Conservation (phyloP, 2,329 filamentous ascomycete species). For the Botrytis fabae region DNA sequence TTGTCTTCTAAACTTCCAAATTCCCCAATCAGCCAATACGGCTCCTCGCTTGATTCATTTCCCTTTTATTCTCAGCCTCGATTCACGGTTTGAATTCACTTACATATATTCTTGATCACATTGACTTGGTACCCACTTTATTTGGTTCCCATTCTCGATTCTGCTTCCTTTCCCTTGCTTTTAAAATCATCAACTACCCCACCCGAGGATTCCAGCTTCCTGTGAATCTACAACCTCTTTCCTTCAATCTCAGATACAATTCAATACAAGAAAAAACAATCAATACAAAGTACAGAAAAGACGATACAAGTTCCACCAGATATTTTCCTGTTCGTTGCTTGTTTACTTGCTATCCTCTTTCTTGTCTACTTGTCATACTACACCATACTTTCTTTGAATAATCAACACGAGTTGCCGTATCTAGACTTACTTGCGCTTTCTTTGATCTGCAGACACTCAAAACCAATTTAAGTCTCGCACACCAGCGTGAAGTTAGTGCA, state of each 20-base stretch:
- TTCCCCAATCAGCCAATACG: background rate
- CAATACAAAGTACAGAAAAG: background rate
- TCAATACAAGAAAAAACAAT: background rate
- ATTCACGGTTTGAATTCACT: conserved; percentile 13
- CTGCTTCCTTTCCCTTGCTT: background rate
- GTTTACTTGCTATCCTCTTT: background rate
- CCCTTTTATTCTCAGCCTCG: conserved; percentile 1
- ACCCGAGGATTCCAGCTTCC: background rate
- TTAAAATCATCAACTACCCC: background rate
- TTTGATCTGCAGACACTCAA: background rate
- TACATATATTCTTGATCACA: background rate
- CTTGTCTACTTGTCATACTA: background rate
- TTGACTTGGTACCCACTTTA: conserved; percentile 16
- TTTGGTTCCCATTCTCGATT: background rate
- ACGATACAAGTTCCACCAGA: background rate
- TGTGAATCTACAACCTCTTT: background rate
- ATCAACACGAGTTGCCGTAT: too few relatives aligned
- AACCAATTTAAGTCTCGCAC: background rate
- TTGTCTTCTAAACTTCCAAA: background rate
- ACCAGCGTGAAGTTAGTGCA: conserved; percentile 2
- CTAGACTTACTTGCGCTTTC: background rate
- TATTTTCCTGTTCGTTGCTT: conserved; percentile 5
- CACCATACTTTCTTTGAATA: background rate
- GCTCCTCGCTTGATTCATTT: conserved; percentile 7
- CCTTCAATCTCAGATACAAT: background rate